Evolutionary conservation across 2,329 filamentous ascomycete species (phyloP), one percentile per base, ranked within the genome.

Genomic region (Pseudonectria foliicola): DNA sequence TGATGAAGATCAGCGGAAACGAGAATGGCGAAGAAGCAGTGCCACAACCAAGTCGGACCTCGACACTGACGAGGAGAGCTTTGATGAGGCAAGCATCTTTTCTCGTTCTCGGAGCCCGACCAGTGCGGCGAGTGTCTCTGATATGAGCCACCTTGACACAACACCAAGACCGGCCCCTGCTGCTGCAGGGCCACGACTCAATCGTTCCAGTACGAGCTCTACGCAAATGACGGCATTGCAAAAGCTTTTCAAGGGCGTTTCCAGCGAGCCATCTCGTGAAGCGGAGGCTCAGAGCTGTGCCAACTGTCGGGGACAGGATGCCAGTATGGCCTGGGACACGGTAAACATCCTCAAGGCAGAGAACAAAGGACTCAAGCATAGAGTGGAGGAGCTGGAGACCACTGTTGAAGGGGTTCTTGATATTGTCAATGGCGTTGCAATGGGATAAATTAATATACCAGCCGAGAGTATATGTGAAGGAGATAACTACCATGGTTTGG

Each of bases 301-400:
- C 24, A 80, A 79, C 47, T 81, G 78, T 53, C 57, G 66, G 34
- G 76, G 77, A 10, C 68, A 71, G 46, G 71, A 75, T 34, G 65
- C 71, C 10, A 75, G 73, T 43, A 65, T 76, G 25, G 77, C 77
- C 4, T 82, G 77, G 77, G 70, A 81, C 49, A 79, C 77, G 4
- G 77, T 79, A n/a, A 67, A 69, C 34, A 43, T 80, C 30, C 57
- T 82, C 39, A 64, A 74, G 26, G 72, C 75, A 30, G 79, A 82
- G 62, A 82, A 82, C 45, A 70, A 64, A 48, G 67, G 68, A 7
- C 55, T 82, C 32, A 82, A 82, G 61, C 63, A 67, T 26, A 61
- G 75, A 13, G 73, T 82, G 4, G 66, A 68, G 13, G 64, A 75
- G 45, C 55, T 82, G 3, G 77, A 82, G 57, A 64, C 60, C 3